phyloP scores from a whole-genome alignment of 2,329 filamentous ascomycete species.

The Coniochaeta prunicola region DNA sequence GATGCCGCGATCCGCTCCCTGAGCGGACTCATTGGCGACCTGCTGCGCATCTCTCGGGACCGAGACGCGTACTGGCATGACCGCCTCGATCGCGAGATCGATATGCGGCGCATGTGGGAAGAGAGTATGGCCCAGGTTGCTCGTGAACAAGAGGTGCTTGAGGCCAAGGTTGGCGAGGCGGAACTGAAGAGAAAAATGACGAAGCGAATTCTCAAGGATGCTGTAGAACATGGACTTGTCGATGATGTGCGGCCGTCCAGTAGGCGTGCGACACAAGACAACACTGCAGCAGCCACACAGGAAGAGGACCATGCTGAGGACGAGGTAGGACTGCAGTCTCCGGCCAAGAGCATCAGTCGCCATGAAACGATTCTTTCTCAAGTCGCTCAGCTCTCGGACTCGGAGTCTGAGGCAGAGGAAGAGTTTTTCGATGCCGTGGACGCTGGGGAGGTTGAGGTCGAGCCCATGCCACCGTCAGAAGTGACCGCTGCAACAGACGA shows the following conservation, averaged over 20 bases:
- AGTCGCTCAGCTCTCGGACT: constrained; percentile 70
- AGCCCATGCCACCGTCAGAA: constrained; percentile 51
- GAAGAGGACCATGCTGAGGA: constrained; percentile 23
- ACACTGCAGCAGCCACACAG: constrained; percentile 16
- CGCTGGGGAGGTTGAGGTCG: constrained; percentile 81
- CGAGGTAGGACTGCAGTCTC: constrained; percentile 31
- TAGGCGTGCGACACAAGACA: constrained; percentile 14
- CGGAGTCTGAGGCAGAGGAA: constrained; percentile 74
- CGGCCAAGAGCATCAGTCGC: constrained; percentile 35
- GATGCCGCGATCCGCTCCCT: constrained; percentile 85
- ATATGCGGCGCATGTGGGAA: constrained; percentile 95
- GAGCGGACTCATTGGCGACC: constrained; percentile 74
- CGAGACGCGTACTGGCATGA: constrained; percentile 97
- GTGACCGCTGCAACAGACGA: constrained; percentile 30
- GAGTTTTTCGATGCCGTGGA: constrained; percentile 98
- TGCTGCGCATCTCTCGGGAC: constrained; percentile 87
- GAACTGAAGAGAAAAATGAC: constrained; percentile 86
- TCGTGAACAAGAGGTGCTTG: constrained; percentile 84
- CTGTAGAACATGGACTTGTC: constrained; percentile 52
- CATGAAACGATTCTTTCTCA: constrained; percentile 63
- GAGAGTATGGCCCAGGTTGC: constrained; percentile 98
- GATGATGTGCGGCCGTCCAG: constrained; percentile 27
- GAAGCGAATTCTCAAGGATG: constrained; percentile 82
- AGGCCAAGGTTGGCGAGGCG: constrained; percentile 79
- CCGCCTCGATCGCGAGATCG: constrained; percentile 80